Base-by-base conservation (phyloP, 2,329 filamentous ascomycete species). In the Dactylellina cionopaga region DNA sequence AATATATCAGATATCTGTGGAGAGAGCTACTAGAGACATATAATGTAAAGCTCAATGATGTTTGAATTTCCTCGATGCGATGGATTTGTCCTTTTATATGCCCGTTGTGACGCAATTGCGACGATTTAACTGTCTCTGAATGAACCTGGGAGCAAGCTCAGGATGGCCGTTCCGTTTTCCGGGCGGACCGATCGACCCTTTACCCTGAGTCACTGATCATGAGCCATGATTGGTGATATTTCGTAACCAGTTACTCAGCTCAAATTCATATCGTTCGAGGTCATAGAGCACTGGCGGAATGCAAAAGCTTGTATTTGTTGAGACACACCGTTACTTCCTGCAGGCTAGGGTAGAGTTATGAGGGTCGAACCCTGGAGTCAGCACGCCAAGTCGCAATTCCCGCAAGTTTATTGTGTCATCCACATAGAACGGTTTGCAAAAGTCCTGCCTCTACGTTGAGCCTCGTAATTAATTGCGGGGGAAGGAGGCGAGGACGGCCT, bases 171-270 rank as follows among this genome's bases (percentile, higher is more conserved):
- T 24, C 44, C 44, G 44, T 49, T 31, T 24, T 49, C 44, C 44
- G 44, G 25, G 44, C 22, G 22, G 22, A 5, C 44, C 44, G 44
- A 15, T 22, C 44, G 7, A 49, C n/a, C 44, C 44, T 49, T 29
- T 49, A 49, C 44, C 44, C 44, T 49, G n/a, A 24, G 44, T 29
- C 44, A 31, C 3, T 49, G 44, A 49, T 46, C 43, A 49, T 31
- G 44, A 31, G 44, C 44, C n/a, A 15, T n/a, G 44, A 49, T 49
- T 49, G 29, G 9, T 49, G 44, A 49, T 49, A 49, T 49, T 49
- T 31, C 13, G 15, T 25, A 49, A 31, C 44, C 5, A 27, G 3
- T 49, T 19, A 49, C 44, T 49, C 25, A 19, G 44, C 44, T 17
- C 44, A 29, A 2, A 11, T 3, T 49, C n/a, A 27, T 15, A 29